Conservation (phyloP, 2,329 filamentous ascomycete species). For the Thelonectria olida region DNA sequence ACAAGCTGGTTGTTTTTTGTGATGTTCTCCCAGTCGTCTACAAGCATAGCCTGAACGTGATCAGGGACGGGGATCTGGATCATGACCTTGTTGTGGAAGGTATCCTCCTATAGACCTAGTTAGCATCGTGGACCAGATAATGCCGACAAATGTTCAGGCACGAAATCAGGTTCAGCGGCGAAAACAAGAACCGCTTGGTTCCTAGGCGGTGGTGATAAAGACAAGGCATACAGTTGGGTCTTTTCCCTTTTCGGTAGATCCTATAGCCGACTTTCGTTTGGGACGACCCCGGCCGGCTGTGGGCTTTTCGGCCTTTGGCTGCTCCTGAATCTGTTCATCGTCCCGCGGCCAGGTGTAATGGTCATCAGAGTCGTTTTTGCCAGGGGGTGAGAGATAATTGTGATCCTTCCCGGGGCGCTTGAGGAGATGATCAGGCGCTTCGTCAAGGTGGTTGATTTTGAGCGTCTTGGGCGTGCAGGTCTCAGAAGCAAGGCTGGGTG, state of each 20-base stretch:
- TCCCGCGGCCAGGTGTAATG: conserved; percentile 12
- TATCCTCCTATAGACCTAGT: conserved; percentile 75
- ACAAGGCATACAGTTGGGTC: background rate
- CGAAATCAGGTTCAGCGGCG: background rate
- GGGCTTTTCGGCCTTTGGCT: background rate
- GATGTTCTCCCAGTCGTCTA: conserved; percentile 99
- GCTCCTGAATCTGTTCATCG: background rate
- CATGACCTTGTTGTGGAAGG: conserved; percentile 83
- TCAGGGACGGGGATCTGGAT: conserved; percentile 90
- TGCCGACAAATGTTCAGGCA: background rate
- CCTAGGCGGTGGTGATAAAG: background rate
- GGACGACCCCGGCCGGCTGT: background rate
- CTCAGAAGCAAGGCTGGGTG: conserved; percentile 1
- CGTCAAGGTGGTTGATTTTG: conserved; percentile 19
- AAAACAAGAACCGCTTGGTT: background rate
- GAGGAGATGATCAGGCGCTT: conserved; percentile 23
- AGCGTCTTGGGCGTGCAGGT: conserved; percentile 1
- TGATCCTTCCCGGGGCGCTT: conserved; percentile 15
- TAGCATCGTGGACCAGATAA: conserved; percentile 20
- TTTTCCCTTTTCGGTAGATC: background rate
- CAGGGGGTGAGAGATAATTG: conserved; percentile 24
- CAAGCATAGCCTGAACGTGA: conserved; percentile 87
- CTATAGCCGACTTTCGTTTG: conserved; percentile 12
- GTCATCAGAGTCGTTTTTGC: conserved; percentile 13
- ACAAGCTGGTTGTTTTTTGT: conserved; percentile 95